Conservation (phyloP, 2,329 filamentous ascomycete genomes). For the Apiospora phragmitis region DNA sequence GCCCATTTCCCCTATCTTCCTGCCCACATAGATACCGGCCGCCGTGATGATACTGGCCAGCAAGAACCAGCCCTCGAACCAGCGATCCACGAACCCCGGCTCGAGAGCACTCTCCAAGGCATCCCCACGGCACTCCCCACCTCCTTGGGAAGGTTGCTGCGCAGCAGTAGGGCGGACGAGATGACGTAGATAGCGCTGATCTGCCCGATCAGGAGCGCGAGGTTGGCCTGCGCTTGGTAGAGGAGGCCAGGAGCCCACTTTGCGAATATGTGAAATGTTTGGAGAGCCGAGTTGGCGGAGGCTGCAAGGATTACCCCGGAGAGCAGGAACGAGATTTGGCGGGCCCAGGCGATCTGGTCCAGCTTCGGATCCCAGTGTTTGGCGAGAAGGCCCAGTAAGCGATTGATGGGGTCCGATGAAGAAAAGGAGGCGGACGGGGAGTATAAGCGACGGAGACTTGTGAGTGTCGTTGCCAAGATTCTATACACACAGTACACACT, state of each 20-base stretch:
- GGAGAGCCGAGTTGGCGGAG: slow-evolving; percentile 79
- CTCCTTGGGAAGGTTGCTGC: slow-evolving; percentile 76
- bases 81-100: slow-evolving; percentile 71
- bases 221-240: slow-evolving; percentile 72
- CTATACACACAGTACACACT: slow-evolving; percentile 84
- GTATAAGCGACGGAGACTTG: slow-evolving; percentile 62
- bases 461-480: slow-evolving; percentile 70
- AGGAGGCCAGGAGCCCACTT: slow-evolving; percentile 72
- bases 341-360: slow-evolving; percentile 80
- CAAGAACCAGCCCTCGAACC: slow-evolving; percentile 89
- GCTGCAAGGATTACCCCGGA: slow-evolving; percentile 81
- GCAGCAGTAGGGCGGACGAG: slow-evolving; percentile 71
- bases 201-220: slow-evolving; percentile 78
- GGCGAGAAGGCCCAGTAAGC: slow-evolving; percentile 75
- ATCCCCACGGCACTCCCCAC: slow-evolving; percentile 75
- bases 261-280: slow-evolving; percentile 80
- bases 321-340: slow-evolving; percentile 81
- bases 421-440: slow-evolving; percentile 55
- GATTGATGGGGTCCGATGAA: slow-evolving; percentile 79
- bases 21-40: slow-evolving; percentile 71
- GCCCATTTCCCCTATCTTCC: slow-evolving; percentile 53
- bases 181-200: slow-evolving; percentile 86
- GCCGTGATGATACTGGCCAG: slow-evolving; percentile 66
- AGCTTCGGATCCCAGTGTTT: slow-evolving; percentile 83
- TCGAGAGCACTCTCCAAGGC: slow-evolving; percentile 76